Evolutionary conservation across 2,329 filamentous ascomycete genomes (phyloP), one percentile per base, ranked within the genome.

Genomic region (Trichophyton rubrum): DNA sequence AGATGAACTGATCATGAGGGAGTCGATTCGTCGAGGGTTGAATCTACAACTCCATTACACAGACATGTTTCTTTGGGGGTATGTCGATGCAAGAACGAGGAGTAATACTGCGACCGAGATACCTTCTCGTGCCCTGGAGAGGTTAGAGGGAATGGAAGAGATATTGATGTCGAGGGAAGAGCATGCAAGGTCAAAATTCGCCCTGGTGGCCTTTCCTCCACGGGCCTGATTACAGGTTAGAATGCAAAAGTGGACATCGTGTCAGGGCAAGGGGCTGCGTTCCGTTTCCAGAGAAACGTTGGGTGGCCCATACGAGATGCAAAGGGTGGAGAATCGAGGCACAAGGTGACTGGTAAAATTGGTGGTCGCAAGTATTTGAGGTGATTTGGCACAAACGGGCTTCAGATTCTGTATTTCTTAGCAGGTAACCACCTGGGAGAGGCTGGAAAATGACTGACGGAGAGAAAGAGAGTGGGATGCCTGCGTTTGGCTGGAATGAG

Each of bases 51-150:
- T 74, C 11, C 77, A 81, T 66, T 75, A 85, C 55, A 66, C 79
- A 13, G 74, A 79, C 61, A 85, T 88, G 78, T 76, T 85, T 65
- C 63, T 82, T 15, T 88, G 82, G 77, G 87, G 87, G 0, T 80
- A 80, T 67, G 73, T 85, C 30, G 78, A 87, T 70, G 78, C 76
- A 58, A 56, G 68, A 3, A 82, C 77, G 1, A 78, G 81, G 56
- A 69, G 74, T 63, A 79, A 84, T 68, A 66, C 82, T 3, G 75
- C 78, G 0, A 80, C 82, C 1, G 75, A 56, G 78, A 83, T 67
- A 74, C 79, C 65, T 79, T 80, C 67, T 76, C 83, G 67, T 75
- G 72, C 9, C 78, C 82, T 66, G 74, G 78, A 53, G 79, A 79
- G 30, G 62, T 66, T 40, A 66, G 67, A 63, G 20, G 59, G 62